Conservation (phyloP, 2,329 filamentous ascomycete species). For the Curvularia lunata region DNA sequence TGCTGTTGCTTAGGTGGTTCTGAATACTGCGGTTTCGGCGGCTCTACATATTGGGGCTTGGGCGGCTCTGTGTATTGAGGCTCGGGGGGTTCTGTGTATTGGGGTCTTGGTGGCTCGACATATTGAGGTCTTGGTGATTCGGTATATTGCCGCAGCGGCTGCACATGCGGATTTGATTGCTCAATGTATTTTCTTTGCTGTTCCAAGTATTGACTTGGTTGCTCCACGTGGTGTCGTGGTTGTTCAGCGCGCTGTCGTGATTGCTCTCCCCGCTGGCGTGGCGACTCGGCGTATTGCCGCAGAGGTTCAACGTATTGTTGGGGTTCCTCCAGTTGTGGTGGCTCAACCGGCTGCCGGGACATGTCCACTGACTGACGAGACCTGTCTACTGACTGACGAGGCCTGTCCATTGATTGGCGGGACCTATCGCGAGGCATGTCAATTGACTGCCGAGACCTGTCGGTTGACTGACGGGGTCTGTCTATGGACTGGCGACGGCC, state of each 20-base stretch:
- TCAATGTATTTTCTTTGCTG: slow-evolving; percentile 11
- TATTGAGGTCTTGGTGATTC: slow-evolving; percentile 9
- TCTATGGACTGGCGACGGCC: slow-evolving; percentile 22
- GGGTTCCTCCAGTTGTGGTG: slow-evolving; percentile 6
- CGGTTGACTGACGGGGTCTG: slow-evolving; percentile 4
- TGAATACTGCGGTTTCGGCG: neutral
- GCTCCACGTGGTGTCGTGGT: slow-evolving; percentile 9
- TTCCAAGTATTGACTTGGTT: slow-evolving; percentile 7
- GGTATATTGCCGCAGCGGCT: slow-evolving; percentile 8
- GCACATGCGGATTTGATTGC: slow-evolving; percentile 10
- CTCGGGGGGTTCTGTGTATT: neutral
- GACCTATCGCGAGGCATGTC: slow-evolving; percentile 17
- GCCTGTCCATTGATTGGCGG: slow-evolving; percentile 18
- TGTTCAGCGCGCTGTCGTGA: slow-evolving; percentile 1
- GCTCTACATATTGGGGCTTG: neutral
- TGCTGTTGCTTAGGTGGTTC: slow-evolving; percentile 11
- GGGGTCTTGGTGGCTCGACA: neutral
- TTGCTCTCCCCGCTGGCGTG: slow-evolving; percentile 5
- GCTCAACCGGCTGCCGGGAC: slow-evolving; percentile 6
- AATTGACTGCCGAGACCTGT: slow-evolving; percentile 5
- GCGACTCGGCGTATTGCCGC: slow-evolving; percentile 5
- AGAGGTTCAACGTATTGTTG: slow-evolving; percentile 3
- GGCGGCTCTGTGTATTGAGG: neutral
- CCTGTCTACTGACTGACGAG: slow-evolving; percentile 3
- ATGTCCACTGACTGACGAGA: slow-evolving; percentile 9